Evolutionary conservation across 2,329 filamentous ascomycete species (phyloP), one percentile per base, ranked within the genome.

Genomic region (Apiospora hydei): DNA sequence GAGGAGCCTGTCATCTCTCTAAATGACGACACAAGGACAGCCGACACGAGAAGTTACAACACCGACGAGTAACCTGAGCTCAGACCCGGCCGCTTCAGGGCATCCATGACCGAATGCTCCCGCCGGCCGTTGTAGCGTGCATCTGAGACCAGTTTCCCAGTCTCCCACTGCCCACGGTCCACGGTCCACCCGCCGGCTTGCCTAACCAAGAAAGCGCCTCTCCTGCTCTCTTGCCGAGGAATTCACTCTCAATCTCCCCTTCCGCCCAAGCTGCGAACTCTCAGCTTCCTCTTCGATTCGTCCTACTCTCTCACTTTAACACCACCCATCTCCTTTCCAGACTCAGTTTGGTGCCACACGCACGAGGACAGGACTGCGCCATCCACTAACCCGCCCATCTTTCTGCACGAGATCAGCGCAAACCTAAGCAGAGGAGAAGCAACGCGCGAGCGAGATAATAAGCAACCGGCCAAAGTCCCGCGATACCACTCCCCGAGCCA

Each of bases 321-420:
- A 61, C 30, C 53, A 64, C 10, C 30, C 46, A 64, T 38, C 30
- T 61, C 30, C 6, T 61, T 38, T 61, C 53, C 53, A 5, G 34
- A 61, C 30, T 61, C 53, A 61, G 30, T 38, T 38, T 38, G 57
- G 57, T 34, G 57, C 57, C 34, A 64, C 57, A 8, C 46, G 46
- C 34, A 34, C 14, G 26, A 57, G 51, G 24, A 57, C 51, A n/a
- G 8, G 3, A 41, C 57, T 64, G 57, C 57, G 57, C 57, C 57
- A 14, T 64, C 30, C 21, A n/a, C 57, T 64, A 64, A 64, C 18
- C 5, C 57, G 34, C 21, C 57, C n/a, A 24, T 41, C 34, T 41
- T 64, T 41, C 57, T 64, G 57, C 57, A 64, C 57, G 57, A n/a
- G 57, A 64, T 64, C 57, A 14, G 57, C 34, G 34, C 57, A 41